Base-by-base conservation (phyloP, 768 basidiomycete species). In the Xerocomellus dryophilus region DNA sequence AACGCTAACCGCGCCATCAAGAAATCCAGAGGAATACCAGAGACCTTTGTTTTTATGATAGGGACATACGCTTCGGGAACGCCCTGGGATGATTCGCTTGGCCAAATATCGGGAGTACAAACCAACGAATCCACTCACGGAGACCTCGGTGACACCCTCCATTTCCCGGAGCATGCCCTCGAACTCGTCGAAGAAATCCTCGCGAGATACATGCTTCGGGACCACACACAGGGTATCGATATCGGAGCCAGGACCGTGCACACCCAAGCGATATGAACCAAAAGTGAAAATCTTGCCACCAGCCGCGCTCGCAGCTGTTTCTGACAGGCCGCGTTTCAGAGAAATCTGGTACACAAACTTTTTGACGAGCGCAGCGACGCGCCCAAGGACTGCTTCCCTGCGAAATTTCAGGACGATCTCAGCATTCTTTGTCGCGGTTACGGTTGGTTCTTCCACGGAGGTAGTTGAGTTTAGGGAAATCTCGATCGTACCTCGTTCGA, bases 211-310 rank as follows among this genome's bases (percentile, higher is more conserved):
- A 71, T 98, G 94, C 71, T 95, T 93, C 7, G 97, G 97, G 35
- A 96, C 97, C 34, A 98, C 96, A 67, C 93, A 90, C 20, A 99
- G 75, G n/a, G 95, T 97, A 76, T 99, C 97, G 69, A 99, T 98
- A 81, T 99, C 96, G 45, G 88, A 80, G 4, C 92, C 90, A 34
- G 96, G 97, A 12, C 92, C 93, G 71, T 98, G 97, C 20, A 98
- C 97, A 54, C 97, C 97, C 45, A 99, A 76, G 63, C 97, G 88
- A 78, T 98, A 98, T 47, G 95, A 98, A 39, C 97, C 97, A 71
- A 96, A 99, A 7, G 97, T 98, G 71, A 93, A 99, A 69, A 99
- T 98, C 78, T 98, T 96, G 59, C 95, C 97, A 47, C 97, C 97
- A 9, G 97, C 93, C 44, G 90, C 86, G 47, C 74, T 82, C 9